Evolutionary conservation across 352 stramenopile species (phyloP), one percentile per base, ranked within the genome.

Genomic region (Pythium dissotocum): DNA sequence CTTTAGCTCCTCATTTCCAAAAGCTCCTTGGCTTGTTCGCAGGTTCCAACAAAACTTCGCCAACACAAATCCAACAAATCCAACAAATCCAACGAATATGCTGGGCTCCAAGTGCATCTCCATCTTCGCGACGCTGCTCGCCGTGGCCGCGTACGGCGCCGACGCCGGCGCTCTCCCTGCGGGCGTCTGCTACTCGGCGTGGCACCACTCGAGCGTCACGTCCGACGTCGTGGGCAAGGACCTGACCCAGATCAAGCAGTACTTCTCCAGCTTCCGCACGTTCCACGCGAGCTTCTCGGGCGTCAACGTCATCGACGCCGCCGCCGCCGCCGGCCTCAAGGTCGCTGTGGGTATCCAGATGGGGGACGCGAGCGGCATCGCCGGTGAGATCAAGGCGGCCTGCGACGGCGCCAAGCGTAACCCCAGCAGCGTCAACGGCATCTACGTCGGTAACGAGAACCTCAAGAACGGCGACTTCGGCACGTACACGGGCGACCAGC

Each of bases 131-230:
- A 61, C 67, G 26, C 46, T 69, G 16, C 28, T 69, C 28, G 67
- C 67, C 2, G 21, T 51, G 24, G 10, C 32, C 18, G 51, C 60
- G 18, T 16, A 49, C 33, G 36, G 24, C 51, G 52, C 46, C 33
- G 60, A 73, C 24, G 67, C 67, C 56, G 61, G 61, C 40, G 46
- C 69, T 21, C 60, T 79, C 7, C 52, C 65, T 12, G 70, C 71
- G 4, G 80, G 84, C 55, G 60, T 83, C 4, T 87, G 77, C 79
- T 92, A 90, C 76, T 79, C 75, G 51, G 78, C 84, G 62, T 90
- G 84, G 81, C 78, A 84, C 75, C 72, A 85, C 65, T 0, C 24
- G 2, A 60, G 38, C 9, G 80, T 90, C 67, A 66, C 64, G 48
- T n/a, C 51, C 56, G 55, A 58, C 30, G 40, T 72, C 32, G 67